Evolutionary conservation across 2,329 filamentous ascomycete genomes (phyloP).

Genomic region (Stagonosporopsis rhizophila): DNA sequence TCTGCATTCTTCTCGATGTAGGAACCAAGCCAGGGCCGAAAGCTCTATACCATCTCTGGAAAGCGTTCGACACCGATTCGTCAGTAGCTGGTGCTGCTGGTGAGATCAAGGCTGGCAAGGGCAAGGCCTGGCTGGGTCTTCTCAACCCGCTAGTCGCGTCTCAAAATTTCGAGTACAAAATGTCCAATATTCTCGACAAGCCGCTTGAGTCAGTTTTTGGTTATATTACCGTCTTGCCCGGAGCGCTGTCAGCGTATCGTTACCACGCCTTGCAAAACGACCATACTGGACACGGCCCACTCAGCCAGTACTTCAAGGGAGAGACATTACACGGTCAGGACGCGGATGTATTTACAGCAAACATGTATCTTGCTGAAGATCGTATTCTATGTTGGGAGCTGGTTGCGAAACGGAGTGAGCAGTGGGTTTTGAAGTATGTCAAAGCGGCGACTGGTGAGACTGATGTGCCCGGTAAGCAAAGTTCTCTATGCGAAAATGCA

Average conservation of each 20-base stretch:
- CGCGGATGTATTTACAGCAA: conserved; percentile 96
- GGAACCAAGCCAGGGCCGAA: conserved; percentile 89
- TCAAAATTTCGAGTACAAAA: conserved; percentile 99
- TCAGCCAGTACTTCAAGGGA: conserved; percentile 99
- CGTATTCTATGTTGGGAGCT: conserved; percentile 93
- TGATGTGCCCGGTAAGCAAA: conserved; percentile 86
- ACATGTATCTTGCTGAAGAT: conserved; percentile 93
- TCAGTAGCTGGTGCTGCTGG: conserved; percentile 96
- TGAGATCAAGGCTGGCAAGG: conserved; percentile 97
- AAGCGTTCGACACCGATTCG: conserved; percentile 96
- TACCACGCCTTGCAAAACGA: conserved; percentile 98
- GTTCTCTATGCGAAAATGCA: neutral
- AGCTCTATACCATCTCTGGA: conserved; percentile 98
- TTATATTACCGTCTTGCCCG: conserved; percentile 96
- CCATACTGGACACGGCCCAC: conserved; percentile 88
- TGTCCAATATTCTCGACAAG: conserved; percentile 99
- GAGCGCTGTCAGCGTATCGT: conserved; percentile 91
- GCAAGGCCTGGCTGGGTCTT: conserved; percentile 79
- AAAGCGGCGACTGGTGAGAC: conserved; percentile 97
- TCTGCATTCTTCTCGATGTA: conserved; percentile 96
- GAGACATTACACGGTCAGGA: conserved; percentile 96
- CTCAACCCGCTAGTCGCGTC: conserved; percentile 94
- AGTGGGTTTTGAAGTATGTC: conserved; percentile 98
- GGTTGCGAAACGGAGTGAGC: conserved; percentile 90
- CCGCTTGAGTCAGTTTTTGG: conserved; percentile 96